These are phyloP conservation scores for Dendrobium nobile DNA, from an alignment of 106 monocot species.

Conservation along the genomic window DNA sequence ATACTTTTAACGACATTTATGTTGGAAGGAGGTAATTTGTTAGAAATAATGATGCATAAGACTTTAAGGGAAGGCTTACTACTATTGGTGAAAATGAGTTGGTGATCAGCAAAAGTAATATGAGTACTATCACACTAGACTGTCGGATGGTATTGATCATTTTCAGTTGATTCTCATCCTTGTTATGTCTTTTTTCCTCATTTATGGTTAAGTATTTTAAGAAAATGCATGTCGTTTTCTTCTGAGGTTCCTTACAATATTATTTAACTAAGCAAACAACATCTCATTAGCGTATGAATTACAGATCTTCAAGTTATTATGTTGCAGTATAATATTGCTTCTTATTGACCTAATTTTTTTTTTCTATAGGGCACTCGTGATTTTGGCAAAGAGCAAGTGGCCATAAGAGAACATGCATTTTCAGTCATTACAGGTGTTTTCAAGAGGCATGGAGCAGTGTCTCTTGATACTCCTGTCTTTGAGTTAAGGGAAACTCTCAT, in stretches of 20 bases:
- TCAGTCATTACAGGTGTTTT: conserved; percentile 76
- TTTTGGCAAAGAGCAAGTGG: conserved; percentile 95
- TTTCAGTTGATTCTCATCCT: not conserved
- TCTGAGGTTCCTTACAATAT: not conserved
- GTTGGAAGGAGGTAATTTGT: not conserved
- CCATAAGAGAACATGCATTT: conserved; percentile 85
- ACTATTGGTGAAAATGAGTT: not conserved
- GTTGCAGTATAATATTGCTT: not conserved
- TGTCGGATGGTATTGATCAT: not conserved
- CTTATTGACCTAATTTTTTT: not conserved
- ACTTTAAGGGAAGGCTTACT: not conserved
- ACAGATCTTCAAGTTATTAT: not conserved
- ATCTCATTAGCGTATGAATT: not conserved
- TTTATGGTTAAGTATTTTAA: not conserved
- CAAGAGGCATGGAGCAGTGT: conserved; percentile 89
- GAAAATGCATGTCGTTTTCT: not conserved
- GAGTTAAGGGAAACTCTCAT: conserved; percentile 95
- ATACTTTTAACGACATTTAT: not conserved
- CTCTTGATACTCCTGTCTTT: conserved; percentile 95
- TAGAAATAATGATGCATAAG: not conserved
- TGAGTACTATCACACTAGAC: not conserved
- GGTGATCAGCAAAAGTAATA: not conserved
- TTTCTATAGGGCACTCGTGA: conserved; percentile 82
- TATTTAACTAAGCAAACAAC: not conserved
- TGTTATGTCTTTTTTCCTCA: not conserved